Evolutionary conservation across 345 rosid species (phyloP).

Genomic region (Citrus sinensis): DVS_A1.0 CM039164.1:27926001-27926500

Average conservation of each 20-base stretch:
- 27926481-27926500: constrained; percentile 52
- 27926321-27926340: constrained; percentile 41
- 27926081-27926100: constrained; percentile 29
- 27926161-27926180: constrained; percentile 53
- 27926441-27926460: constrained; percentile 63
- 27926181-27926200: constrained; percentile 50
- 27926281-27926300: constrained; percentile 64
- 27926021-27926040: no score
- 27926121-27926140: constrained; percentile 59
- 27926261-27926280: constrained; percentile 67
- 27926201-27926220: constrained; percentile 67
- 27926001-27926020: no score
- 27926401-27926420: constrained; percentile 59
- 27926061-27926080: constrained; percentile 14
- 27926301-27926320: constrained; percentile 61
- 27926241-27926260: constrained; percentile 67
- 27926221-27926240: constrained; percentile 70
- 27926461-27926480: constrained; percentile 59
- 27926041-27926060: neutral
- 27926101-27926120: constrained; percentile 14
- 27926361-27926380: constrained; percentile 64
- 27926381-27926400: constrained; percentile 45
- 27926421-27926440: constrained; percentile 61
- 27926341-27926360: constrained; percentile 57
- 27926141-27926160: constrained; percentile 59